phyloP scores from a whole-genome alignment of 495 filamentous ascomycete genomes.

The Saxophila tyrrhenica region DNA sequence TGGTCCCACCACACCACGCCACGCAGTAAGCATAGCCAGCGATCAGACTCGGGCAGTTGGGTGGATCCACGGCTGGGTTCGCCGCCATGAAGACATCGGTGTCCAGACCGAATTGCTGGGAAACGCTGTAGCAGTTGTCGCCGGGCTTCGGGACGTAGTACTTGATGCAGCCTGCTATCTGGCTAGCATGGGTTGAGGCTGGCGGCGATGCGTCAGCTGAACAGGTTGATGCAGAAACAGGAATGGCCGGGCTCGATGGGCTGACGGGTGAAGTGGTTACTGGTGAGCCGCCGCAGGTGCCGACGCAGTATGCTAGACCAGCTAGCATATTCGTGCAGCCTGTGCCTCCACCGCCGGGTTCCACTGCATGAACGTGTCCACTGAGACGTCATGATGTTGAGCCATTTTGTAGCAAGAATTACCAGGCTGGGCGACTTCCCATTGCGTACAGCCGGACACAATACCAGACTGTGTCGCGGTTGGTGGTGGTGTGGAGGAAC shows the following conservation, averaged over 20 bases:
- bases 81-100: slow-evolving; percentile 3
- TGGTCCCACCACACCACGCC: slow-evolving; percentile 1
- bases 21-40: slow-evolving; percentile 10
- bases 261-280: neutral
- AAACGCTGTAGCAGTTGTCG: slow-evolving; percentile 5
- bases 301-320: slow-evolving; percentile 9
- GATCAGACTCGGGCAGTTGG: neutral
- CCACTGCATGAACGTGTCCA: slow-evolving; percentile 7
- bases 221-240: neutral
- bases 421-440: slow-evolving; percentile 5
- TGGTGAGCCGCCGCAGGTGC: neutral
- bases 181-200: neutral
- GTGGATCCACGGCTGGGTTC: slow-evolving; percentile 22
- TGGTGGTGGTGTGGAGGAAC: slow-evolving; percentile 1
- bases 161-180: slow-evolving; percentile 6
- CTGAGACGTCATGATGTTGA: neutral
- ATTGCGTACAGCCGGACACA: slow-evolving; percentile 8
- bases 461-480: slow-evolving; percentile 3
- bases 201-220: slow-evolving; percentile 1
- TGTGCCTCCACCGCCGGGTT: slow-evolving; percentile 22
- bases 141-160: slow-evolving; percentile 5
- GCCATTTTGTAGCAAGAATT: slow-evolving; percentile 6
- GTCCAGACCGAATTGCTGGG: neutral
- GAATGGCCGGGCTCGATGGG: neutral
- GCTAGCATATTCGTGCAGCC: neutral